Base-by-base conservation (phyloP, 73 alveolate genomes). In the Durusdinium trenchii region DNA sequence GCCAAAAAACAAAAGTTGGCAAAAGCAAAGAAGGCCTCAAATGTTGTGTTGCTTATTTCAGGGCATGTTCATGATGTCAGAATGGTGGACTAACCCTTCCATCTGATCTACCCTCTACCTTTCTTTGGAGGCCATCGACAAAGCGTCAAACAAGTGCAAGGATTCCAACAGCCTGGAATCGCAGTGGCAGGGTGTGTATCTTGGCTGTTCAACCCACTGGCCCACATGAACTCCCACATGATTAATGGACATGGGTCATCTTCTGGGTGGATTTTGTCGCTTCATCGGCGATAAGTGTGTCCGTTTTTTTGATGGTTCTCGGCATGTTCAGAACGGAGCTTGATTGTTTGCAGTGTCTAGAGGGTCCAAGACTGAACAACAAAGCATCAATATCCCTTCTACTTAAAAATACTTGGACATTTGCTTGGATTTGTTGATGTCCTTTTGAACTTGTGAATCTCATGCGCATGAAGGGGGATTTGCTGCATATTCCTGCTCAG, bases 11-110 rank as follows among this genome's bases (percentile, higher is more conserved):
- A 73, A 73, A 5, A 32, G 51, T 20, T 73, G 45, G 52, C n/a
- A 36, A 73, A 73, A 40, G 84, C 84, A 26, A 73, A 73, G 84
- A 73, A 73, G 84, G 84, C 84, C 35, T 18, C 52, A 36, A 9
- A 26, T 0, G 3, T 57, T 57, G 23, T 57, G 23, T 16, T 73
- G 0, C 35, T 6, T 6, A 0, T 12, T 16, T 73, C 51, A 60
- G 69, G n/a, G 9, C 28, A 32, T 73, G 50, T 23, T 73, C 51
- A 36, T 23, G 40, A 7, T 38, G 5, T 12, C n/a, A n/a, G n/a
- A n/a, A n/a, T n/a, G n/a, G n/a, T n/a, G n/a, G n/a, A n/a, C n/a
- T n/a, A n/a, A n/a, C n/a, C n/a, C n/a, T n/a, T n/a, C n/a, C n/a
- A 60, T 23, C 3, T 23, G 30, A 32, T 2, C 18, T 60, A 23